Conservation (phyloP, 768 basidiomycete species). For the Pholiota conissans region DNA sequence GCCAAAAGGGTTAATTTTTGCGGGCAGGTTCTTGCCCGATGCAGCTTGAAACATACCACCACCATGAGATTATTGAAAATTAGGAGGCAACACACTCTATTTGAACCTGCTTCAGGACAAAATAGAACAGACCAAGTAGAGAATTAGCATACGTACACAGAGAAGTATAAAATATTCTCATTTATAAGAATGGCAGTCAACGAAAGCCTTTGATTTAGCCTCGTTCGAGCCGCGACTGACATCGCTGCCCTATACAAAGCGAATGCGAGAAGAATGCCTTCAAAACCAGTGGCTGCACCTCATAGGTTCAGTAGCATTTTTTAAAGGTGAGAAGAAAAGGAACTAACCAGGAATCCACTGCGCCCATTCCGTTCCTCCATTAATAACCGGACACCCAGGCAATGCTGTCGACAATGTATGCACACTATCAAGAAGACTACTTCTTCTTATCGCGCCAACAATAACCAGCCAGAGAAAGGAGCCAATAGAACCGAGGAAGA, state of each 20-base stretch:
- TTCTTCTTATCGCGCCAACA: conserved; percentile 26
- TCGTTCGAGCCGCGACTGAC: conserved; percentile 22
- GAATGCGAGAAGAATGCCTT: conserved; percentile 39
- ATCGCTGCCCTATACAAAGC: conserved; percentile 33
- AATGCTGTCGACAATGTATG: conserved; percentile 25
- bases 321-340: neutral
- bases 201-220: conserved; percentile 21
- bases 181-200: conserved; percentile 36
- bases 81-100: conserved; percentile 36
- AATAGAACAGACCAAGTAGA: neutral
- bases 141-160: conserved; percentile 26
- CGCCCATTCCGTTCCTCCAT: conserved; percentile 40
- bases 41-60: conserved; percentile 16
- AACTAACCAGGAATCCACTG: conserved; percentile 41
- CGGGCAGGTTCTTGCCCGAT: too few species aligned
- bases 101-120: neutral
- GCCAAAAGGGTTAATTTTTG: neutral
- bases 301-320: neutral
- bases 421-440: neutral
- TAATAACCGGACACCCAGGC: conserved; percentile 39
- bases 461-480: conserved; percentile 39
- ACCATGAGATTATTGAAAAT: conserved; percentile 49
- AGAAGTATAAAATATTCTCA: conserved; percentile 44
- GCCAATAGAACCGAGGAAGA: conserved; percentile 39
- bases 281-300: conserved; percentile 34